phyloP scores from a whole-genome alignment of 371 early-diverging fungal genomes.

The Homolaphlyctis polyrhiza region DNA sequence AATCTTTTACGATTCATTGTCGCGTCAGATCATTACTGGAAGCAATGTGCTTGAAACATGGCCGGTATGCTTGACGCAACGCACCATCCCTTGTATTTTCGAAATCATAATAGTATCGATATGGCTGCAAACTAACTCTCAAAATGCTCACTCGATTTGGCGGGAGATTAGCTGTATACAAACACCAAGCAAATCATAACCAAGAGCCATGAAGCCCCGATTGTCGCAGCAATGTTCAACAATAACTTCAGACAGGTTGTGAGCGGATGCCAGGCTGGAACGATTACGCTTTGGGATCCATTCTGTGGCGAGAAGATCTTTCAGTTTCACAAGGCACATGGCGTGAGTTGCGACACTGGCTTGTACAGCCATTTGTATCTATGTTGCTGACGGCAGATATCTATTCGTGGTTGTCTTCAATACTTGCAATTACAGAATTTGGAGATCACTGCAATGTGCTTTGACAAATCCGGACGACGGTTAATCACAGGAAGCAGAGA shows the following conservation, averaged over 20 bases:
- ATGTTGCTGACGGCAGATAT: too few species aligned
- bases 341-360: too few species aligned
- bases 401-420: too few species aligned
- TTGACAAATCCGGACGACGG: constrained; percentile 44
- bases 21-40: constrained; percentile 42
- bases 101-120: background rate
- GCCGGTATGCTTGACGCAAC: constrained; percentile 25
- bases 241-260: constrained; percentile 48
- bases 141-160: too few species aligned
- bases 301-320: constrained; percentile 45
- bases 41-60: constrained; percentile 42
- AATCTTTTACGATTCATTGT: constrained; percentile 40
- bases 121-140: background rate
- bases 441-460: constrained; percentile 53
- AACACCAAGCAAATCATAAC: constrained; percentile 32
- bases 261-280: constrained; percentile 45
- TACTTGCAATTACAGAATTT: constrained; percentile 33
- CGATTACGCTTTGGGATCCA: constrained; percentile 47
- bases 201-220: constrained; percentile 37
- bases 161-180: constrained; percentile 34
- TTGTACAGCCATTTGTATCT: too few species aligned
- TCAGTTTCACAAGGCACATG: constrained; percentile 48
- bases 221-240: constrained; percentile 51
- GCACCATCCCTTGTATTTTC: background rate
- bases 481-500: constrained; percentile 50